A percentile compares a stretch with the other conserved stretches of the same genome.
Evolutionary conservation across 2,329 filamentous ascomycete species (phyloP).

Genomic region (Furcasterigmium sp.): DNA sequence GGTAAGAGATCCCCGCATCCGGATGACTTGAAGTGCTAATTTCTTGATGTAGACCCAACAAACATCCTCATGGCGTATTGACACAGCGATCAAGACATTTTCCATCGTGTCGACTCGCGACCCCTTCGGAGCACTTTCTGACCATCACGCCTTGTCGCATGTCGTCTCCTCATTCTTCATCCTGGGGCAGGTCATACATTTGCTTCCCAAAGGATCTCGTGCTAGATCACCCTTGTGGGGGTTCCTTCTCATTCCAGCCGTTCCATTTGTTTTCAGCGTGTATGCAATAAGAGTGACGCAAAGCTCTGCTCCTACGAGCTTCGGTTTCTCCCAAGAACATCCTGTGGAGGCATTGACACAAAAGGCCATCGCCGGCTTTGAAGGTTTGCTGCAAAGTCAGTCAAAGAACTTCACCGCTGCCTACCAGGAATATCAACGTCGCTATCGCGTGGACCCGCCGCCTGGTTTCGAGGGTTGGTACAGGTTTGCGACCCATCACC

Average conservation of each 20-base stretch:
- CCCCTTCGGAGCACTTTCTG: constrained; percentile 19
- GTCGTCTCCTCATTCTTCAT: constrained; percentile 21
- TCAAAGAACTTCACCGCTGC: constrained; percentile 25
- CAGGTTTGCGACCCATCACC: constrained; percentile 28
- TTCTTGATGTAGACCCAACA: constrained; percentile 17
- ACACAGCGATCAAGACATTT: constrained; percentile 23
- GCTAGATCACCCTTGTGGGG: constrained; percentile 21
- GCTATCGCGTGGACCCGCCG: constrained; percentile 38
- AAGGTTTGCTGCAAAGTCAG: constrained; percentile 25
- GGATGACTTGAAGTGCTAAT: no score
- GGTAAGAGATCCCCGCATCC: constrained; percentile 15
- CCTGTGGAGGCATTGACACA: constrained; percentile 27
- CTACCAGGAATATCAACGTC: constrained; percentile 32
- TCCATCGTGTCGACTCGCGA: constrained; percentile 21
- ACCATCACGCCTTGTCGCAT: constrained; percentile 18
- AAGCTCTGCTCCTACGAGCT: constrained; percentile 5
- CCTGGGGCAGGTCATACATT: constrained; percentile 22
- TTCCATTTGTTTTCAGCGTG: constrained; percentile 23
- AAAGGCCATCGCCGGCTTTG: constrained; percentile 22
- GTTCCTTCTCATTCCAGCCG: constrained; percentile 20
- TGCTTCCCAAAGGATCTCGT: constrained; percentile 24
- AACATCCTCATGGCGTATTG: constrained; percentile 22
- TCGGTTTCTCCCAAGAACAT: constrained; percentile 16
- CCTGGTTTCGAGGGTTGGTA: constrained; percentile 42
- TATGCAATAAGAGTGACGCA: constrained; percentile 15